phyloP scores from a whole-genome alignment of 2,329 filamentous ascomycete genomes.

The Capronia epimyces region DNA sequence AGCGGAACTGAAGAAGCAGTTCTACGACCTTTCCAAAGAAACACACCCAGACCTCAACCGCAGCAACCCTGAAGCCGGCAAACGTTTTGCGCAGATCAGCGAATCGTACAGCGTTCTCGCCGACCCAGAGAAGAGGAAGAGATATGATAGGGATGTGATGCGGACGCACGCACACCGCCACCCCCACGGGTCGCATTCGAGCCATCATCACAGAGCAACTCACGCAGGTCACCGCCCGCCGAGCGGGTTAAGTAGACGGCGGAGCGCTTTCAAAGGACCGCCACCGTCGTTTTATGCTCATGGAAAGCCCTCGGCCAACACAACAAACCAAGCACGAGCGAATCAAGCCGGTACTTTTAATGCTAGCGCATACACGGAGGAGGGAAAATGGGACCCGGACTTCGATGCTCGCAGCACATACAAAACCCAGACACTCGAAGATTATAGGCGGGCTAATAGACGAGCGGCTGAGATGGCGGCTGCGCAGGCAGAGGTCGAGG shows the following conservation, averaged over 20 bases:
- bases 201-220: conserved; percentile 29
- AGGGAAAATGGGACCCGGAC: conserved; percentile 40
- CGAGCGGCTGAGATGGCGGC: conserved; percentile 35
- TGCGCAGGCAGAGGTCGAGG: conserved; percentile 32
- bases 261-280: conserved; percentile 73
- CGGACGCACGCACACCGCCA: conserved; percentile 32
- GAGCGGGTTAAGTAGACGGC: conserved; percentile 70
- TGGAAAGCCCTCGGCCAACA: conserved; percentile 57
- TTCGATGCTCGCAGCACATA: conserved; percentile 72
- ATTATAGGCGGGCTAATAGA: conserved; percentile 48
- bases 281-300: conserved; percentile 82
- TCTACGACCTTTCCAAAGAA: conserved; percentile 84
- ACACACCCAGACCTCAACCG: conserved; percentile 92
- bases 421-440: conserved; percentile 63
- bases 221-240: conserved; percentile 54
- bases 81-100: conserved; percentile 75
- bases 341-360: conserved; percentile 23
- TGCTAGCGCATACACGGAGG: conserved; percentile 29
- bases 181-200: conserved; percentile 30
- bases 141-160: conserved; percentile 65
- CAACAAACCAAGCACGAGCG: conserved; percentile 56
- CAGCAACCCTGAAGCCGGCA: conserved; percentile 62
- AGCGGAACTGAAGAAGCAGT: conserved; percentile 82
- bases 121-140: conserved; percentile 64
- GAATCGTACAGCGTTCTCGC: conserved; percentile 77